These are phyloP conservation scores for Tausonia pullulans DNA, from an alignment of 1,284 basidiomycete genomes.

Conservation along the genomic window DNA sequence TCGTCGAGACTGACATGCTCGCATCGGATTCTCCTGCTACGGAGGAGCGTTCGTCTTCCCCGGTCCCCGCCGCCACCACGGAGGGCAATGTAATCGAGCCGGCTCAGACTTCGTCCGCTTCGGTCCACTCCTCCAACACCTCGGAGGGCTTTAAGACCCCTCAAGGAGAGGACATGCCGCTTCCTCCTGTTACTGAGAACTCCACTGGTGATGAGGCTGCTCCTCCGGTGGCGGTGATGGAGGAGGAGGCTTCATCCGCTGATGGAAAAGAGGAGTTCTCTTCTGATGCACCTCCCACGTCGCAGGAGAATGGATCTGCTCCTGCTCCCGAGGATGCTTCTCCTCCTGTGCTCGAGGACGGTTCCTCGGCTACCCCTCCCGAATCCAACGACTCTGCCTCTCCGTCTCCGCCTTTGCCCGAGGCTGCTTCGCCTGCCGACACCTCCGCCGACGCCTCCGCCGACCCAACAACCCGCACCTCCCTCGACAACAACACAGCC, in stretches of 20 bases:
- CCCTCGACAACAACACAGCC: background rate
- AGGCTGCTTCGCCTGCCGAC: background rate
- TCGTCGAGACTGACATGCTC: background rate
- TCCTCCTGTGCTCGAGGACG: background rate
- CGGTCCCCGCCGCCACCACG: background rate
- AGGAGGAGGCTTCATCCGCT: background rate
- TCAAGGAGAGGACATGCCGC: background rate
- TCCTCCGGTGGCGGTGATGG: background rate
- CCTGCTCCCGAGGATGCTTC: background rate
- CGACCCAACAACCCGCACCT: background rate
- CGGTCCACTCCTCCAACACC: background rate
- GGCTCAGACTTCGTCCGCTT: background rate
- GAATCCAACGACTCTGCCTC: background rate
- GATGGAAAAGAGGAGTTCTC: background rate
- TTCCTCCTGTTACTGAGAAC: background rate
- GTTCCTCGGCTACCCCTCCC: background rate
- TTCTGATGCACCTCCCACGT: background rate
- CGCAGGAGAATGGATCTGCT: background rate
- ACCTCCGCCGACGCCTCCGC: background rate
- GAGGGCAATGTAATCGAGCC: no score
- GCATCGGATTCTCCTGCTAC: background rate
- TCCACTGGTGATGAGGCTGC: no score
- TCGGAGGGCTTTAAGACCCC: slow-evolving; percentile 2
- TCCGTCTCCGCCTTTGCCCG: no score
- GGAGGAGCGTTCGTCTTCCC: background rate